phyloP scores from a whole-genome alignment of 805 yeast genomes.

The Cyberlindnera mississippiensis region DNA sequence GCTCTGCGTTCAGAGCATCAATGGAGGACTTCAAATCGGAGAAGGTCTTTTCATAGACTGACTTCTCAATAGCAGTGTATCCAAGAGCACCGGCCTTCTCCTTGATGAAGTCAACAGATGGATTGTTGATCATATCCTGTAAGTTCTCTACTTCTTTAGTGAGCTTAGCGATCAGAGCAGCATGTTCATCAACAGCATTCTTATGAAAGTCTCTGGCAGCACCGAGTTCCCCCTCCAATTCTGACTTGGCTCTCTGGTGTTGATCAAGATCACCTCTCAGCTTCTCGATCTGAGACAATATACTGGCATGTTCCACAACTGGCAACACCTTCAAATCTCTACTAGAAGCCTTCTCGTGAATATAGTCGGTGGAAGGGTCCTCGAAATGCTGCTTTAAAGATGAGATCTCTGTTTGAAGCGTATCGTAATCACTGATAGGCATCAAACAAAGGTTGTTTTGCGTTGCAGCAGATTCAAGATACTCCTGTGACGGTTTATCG shows the following conservation, averaged over 20 bases:
- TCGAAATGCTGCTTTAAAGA: conserved; percentile 11
- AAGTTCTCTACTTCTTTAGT: conserved; percentile 7
- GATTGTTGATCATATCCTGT: conserved; percentile 21
- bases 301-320: conserved; percentile 1
- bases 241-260: not conserved
- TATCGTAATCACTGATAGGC: conserved; percentile 14
- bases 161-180: not conserved
- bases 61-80: conserved; percentile 14
- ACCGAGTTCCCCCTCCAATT: conserved; percentile 1
- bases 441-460: conserved; percentile 22
- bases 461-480: conserved; percentile 28
- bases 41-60: conserved; percentile 7
- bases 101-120: conserved; percentile 30
- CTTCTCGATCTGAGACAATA: not conserved
- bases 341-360: conserved; percentile 14
- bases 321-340: conserved; percentile 16
- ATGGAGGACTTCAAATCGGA: conserved; percentile 10
- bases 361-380: conserved; percentile 17
- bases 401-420: conserved; percentile 5
- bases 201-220: not conserved
- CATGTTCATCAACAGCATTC: not conserved
- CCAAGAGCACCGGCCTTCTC: conserved; percentile 28
- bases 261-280: not conserved
- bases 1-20: conserved; percentile 15
- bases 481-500: conserved; percentile 30